phyloP scores from a whole-genome alignment of 2,329 filamentous ascomycete species.

The Helminthosporium solani region DNA sequence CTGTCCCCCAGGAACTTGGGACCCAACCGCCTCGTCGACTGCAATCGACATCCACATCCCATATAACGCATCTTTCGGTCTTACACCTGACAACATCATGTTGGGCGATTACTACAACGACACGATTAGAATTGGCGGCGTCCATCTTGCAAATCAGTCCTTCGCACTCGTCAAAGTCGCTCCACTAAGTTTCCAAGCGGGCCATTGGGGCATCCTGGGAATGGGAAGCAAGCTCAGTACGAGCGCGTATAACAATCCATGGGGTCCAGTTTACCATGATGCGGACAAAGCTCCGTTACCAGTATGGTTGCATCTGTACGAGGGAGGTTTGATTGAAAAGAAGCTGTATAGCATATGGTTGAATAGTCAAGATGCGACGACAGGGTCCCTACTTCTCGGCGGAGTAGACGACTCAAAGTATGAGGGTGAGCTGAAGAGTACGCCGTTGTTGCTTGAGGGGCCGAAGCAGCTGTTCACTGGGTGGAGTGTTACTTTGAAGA shows the following conservation, averaged over 20 bases:
- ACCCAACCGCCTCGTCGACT: conserved; percentile 5
- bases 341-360: conserved; percentile 12
- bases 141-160: not conserved
- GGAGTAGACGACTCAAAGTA: conserved; percentile 7
- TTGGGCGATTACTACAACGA: conserved; percentile 17
- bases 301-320: conserved; percentile 7
- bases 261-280: not conserved
- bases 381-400: conserved; percentile 10
- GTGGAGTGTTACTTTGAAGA: conserved; percentile 5
- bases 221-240: conserved; percentile 1
- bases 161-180: conserved; percentile 12
- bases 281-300: not conserved
- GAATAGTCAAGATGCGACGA: conserved; percentile 3
- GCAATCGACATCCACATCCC: conserved; percentile 6
- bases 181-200: conserved; percentile 3
- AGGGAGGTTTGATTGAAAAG: not conserved
- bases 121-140: conserved; percentile 5
- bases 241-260: not conserved
- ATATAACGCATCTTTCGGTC: conserved; percentile 14
- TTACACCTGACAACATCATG: conserved; percentile 14
- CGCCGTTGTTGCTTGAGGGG: not conserved
- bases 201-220: conserved; percentile 15
- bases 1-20: conserved; percentile 9
- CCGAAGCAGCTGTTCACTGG: conserved; percentile 3
- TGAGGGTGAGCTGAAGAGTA: conserved; percentile 2